Evolutionary conservation across 2,329 filamentous ascomycete species (phyloP), one percentile per base, ranked within the genome.

Genomic region (Stagonosporopsis tanaceti): DNA sequence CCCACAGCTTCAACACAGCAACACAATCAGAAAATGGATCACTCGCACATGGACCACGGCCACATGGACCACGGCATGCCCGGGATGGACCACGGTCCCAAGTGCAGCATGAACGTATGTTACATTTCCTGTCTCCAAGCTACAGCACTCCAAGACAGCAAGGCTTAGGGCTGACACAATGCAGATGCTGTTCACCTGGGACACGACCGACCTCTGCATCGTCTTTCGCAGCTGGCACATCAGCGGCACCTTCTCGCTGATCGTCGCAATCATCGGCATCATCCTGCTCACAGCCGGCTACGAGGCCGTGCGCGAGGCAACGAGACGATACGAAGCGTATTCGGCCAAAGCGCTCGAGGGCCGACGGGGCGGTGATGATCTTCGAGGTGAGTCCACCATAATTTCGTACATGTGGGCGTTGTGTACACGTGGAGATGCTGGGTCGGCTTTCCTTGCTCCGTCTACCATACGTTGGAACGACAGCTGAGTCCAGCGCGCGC

Each of bases 101-200:
- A 88, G 82, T 97, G 93, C 85, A 93, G 83, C 78, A 97, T 97
- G 92, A 97, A 93, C 78, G 93, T 94, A 80, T 71, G 89, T 70
- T 38, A 27, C 25, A 27, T 27, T 8, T 27, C 25, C 6, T 15
- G 6, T n/a, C 17, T 34, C 11, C 9, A 17, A 35, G 14, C 25
- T 22, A n/a, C 22, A 28, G 25, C 34, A 42, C 50, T 47, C 9
- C 37, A 47, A 47, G 15, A 25, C 37, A 9, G 17, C 20, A 44
- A 12, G 17, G 44, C 11, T 11, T 15, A 17, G 22, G 37, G 47
- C 60, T 58, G 20, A 60, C 44, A 20, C 40, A 20, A 14, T n/a
- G 32, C 47, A 97, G 93, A 98, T 97, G 94, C 87, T 98, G 66
- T 99, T 99, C 82, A 98, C 93, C 60, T 99, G 94, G 94, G 87